Conservation (phyloP, 2,329 filamentous ascomycete species). For the Camillea tinctor region DNA sequence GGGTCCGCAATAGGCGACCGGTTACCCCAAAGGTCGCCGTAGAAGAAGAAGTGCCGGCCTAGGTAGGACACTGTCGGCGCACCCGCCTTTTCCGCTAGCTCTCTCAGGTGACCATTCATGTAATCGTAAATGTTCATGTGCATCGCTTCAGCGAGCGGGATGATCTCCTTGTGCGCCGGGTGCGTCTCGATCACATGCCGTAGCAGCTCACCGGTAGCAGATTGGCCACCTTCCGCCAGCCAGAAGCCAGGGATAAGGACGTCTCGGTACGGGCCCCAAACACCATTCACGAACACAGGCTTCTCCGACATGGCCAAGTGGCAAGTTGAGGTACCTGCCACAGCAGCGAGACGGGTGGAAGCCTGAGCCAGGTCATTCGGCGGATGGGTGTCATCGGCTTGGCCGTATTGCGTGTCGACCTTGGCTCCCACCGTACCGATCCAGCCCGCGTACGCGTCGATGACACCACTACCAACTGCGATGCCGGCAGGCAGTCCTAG, state of each 20-base stretch:
- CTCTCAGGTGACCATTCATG: slow-evolving; percentile 81
- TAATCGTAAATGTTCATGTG: slow-evolving; percentile 93
- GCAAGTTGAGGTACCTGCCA: slow-evolving; percentile 95
- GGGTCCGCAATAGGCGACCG: slow-evolving; percentile 90
- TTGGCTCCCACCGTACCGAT: slow-evolving; percentile 98
- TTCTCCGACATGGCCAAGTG: slow-evolving; percentile 94
- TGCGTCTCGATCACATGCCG: slow-evolving; percentile 96
- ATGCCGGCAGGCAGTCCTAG: slow-evolving; percentile 85
- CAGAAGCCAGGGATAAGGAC: slow-evolving; percentile 89
- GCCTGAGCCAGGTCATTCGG: slow-evolving; percentile 90
- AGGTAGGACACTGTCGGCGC: slow-evolving; percentile 83
- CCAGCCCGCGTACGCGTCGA: slow-evolving; percentile 98
- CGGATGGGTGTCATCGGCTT: slow-evolving; percentile 64
- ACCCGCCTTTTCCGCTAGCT: slow-evolving; percentile 65
- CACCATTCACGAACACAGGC: slow-evolving; percentile 89
- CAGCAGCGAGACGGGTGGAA: slow-evolving; percentile 87
- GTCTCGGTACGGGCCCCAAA: slow-evolving; percentile 97
- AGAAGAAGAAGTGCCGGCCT: slow-evolving; percentile 95
- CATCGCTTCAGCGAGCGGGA: slow-evolving; percentile 75
- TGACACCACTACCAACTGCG: slow-evolving; percentile 92
- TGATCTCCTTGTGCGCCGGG: slow-evolving; percentile 79
- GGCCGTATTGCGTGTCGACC: slow-evolving; percentile 69
- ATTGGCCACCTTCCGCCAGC: slow-evolving; percentile 97
- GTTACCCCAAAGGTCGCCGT: slow-evolving; percentile 96
- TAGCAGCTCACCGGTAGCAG: slow-evolving; percentile 89